Conservation (phyloP, 495 filamentous ascomycete species). For the Aspergillus affinis region DNA sequence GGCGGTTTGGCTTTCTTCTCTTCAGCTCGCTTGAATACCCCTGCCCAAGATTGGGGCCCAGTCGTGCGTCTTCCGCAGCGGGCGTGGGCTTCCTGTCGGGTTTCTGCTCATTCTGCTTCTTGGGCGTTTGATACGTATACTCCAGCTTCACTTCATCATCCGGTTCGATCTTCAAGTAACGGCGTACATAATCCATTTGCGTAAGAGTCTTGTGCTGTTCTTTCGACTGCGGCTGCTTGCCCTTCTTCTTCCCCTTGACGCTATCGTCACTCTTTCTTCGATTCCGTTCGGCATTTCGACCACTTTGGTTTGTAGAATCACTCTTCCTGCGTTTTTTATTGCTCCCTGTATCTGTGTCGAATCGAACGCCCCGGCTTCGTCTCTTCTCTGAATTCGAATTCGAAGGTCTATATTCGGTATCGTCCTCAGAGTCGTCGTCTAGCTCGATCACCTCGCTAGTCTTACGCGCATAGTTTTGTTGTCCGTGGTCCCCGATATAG, state of each 20-base stretch:
- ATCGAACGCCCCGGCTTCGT: conserved; percentile 18
- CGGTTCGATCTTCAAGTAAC: conserved; percentile 38
- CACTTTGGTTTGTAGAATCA: conserved; percentile 4
- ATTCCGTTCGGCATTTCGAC: conserved; percentile 7
- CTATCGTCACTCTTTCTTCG: conserved; percentile 22
- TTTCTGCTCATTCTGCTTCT: conserved; percentile 11
- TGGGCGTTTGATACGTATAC: conserved; percentile 30
- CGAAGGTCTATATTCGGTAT: conserved; percentile 26
- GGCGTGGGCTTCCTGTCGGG: not conserved
- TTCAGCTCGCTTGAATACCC: conserved; percentile 15
- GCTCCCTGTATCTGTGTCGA: conserved; percentile 18
- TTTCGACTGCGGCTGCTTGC: conserved; percentile 26
- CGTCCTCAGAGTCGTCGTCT: conserved; percentile 29
- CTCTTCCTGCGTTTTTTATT: conserved; percentile 14
- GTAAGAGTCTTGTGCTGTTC: conserved; percentile 41
- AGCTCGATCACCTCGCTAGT: conserved; percentile 25
- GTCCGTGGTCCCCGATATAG: conserved; percentile 26
- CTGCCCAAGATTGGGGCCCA: not conserved
- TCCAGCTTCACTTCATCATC: conserved; percentile 41
- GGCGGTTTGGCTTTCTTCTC: conserved; percentile 22
- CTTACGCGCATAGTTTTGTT: not conserved
- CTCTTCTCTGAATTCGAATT: conserved; percentile 15
- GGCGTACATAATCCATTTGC: conserved; percentile 48
- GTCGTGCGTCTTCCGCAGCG: not conserved
- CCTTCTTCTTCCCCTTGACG: conserved; percentile 25